These are phyloP conservation scores for Clohesyomyces aquaticus DNA, from an alignment of 495 filamentous ascomycete genomes.

Conservation along the genomic window DNA sequence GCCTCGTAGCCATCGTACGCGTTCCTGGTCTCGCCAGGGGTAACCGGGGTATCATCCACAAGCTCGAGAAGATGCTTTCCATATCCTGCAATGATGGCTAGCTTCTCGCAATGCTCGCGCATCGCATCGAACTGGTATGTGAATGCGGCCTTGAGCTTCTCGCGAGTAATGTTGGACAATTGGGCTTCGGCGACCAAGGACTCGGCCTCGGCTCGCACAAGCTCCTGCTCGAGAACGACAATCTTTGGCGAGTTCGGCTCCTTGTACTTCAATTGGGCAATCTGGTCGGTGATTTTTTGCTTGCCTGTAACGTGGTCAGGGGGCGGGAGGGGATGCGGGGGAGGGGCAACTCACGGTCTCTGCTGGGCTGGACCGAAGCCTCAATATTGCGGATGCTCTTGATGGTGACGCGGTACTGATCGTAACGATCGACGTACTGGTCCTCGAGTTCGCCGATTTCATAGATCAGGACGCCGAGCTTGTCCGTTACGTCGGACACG, in stretches of 20 bases:
- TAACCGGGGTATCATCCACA: slow-evolving; percentile 94
- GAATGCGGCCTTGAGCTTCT: slow-evolving; percentile 98
- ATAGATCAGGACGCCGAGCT: slow-evolving; percentile 95
- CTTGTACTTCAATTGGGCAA: slow-evolving; percentile 99
- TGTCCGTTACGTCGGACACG: slow-evolving; percentile 98
- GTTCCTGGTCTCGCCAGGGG: slow-evolving; percentile 91
- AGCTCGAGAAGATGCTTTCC: slow-evolving; percentile 96
- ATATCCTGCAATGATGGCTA: slow-evolving; percentile 95
- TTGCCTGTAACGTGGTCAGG: slow-evolving; percentile 63
- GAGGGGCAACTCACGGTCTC: slow-evolving; percentile 72
- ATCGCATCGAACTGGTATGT: slow-evolving; percentile 98
- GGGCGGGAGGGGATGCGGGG: slow-evolving; percentile 6
- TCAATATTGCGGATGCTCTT: slow-evolving; percentile 99
- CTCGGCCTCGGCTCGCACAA: slow-evolving; percentile 97
- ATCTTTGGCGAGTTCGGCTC: slow-evolving; percentile 97
- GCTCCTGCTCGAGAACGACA: slow-evolving; percentile 95
- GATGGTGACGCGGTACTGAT: slow-evolving; percentile 98
- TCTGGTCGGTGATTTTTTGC: slow-evolving; percentile 99
- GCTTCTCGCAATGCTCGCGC: slow-evolving; percentile 96
- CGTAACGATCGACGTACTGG: slow-evolving; percentile 96
- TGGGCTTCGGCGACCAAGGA: slow-evolving; percentile 97
- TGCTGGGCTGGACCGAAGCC: slow-evolving; percentile 94
- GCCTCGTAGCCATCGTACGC: slow-evolving; percentile 98
- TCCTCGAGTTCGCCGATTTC: slow-evolving; percentile 99
- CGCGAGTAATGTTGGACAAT: slow-evolving; percentile 97